These are phyloP conservation scores for Sclerotinia sclerotiorum DNA, from an alignment of 2,329 filamentous ascomycete species.

Conservation along the genomic window DNA sequence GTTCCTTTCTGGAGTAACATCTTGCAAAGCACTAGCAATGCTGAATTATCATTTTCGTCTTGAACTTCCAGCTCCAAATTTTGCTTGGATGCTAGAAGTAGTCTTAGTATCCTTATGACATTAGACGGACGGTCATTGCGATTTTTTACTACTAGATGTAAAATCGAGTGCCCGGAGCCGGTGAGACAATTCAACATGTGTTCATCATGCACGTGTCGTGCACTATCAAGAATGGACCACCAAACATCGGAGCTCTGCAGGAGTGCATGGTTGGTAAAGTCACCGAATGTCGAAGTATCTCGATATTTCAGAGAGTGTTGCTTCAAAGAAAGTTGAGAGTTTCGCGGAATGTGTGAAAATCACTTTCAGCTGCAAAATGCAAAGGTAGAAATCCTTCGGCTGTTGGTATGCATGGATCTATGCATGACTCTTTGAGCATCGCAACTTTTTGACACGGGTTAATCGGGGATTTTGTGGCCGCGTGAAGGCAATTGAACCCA, in stretches of 20 bases:
- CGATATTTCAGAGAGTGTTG: not conserved
- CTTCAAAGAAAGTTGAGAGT: not conserved
- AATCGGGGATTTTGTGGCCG: not conserved
- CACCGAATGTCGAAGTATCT: not conserved
- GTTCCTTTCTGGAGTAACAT: not conserved
- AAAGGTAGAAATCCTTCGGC: not conserved
- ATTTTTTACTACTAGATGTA: not conserved
- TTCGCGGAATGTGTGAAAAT: not conserved
- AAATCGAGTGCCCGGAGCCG: not conserved
- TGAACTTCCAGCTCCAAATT: not conserved
- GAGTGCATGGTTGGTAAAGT: not conserved
- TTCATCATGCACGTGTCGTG: not conserved
- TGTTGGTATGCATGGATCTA: not conserved
- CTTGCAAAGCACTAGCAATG: not conserved
- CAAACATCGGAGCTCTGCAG: not conserved
- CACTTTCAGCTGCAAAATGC: not conserved
- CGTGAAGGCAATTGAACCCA: slow-evolving; percentile 5
- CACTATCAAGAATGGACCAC: not conserved
- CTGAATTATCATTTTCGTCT: not conserved
- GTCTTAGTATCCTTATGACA: not conserved
- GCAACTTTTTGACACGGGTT: not conserved
- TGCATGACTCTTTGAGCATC: not conserved
- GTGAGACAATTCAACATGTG: not conserved
- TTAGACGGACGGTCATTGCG: not conserved
- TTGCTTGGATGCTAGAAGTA: not conserved